phyloP scores from a whole-genome alignment of 2,329 filamentous ascomycete genomes.

The Diatrype stigma region DNA sequence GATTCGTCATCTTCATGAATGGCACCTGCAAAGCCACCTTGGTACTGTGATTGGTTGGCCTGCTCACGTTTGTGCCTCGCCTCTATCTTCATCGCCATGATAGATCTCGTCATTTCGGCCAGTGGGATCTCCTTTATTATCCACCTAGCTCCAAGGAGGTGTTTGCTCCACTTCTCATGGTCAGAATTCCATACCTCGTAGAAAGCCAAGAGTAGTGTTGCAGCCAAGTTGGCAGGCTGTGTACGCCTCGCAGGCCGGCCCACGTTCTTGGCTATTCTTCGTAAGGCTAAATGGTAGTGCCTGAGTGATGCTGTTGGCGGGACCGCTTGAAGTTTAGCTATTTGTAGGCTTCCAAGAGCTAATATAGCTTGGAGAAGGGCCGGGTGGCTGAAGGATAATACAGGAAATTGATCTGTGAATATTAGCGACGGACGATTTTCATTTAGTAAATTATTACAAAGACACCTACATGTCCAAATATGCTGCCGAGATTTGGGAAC shows the following conservation, averaged over 20 bases:
- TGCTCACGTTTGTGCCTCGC: conserved; percentile 19
- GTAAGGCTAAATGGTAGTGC: conserved; percentile 84
- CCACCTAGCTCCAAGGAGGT: conserved; percentile 78
- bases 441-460: background rate
- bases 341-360: conserved; percentile 80
- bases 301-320: conserved; percentile 79
- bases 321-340: conserved; percentile 72
- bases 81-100: conserved; percentile 57
- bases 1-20: conserved; percentile 15
- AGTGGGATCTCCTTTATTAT: conserved; percentile 81
- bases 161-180: conserved; percentile 92
- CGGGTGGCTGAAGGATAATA: conserved; percentile 79
- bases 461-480: conserved; percentile 49
- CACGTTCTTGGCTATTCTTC: conserved; percentile 73
- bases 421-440: conserved; percentile 16
- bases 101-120: conserved; percentile 64
- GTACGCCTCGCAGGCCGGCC: conserved; percentile 64
- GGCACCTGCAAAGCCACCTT: background rate
- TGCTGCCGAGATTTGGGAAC: conserved; percentile 62
- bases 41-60: background rate
- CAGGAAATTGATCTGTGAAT: conserved; percentile 68
- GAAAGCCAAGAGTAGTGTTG: conserved; percentile 79
- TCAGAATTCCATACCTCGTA: conserved; percentile 95
- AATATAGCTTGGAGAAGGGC: conserved; percentile 87
- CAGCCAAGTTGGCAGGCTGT: conserved; percentile 79